Evolutionary conservation across 805 yeast species (phyloP).

Genomic region (Nakazawaea holstii): DNA sequence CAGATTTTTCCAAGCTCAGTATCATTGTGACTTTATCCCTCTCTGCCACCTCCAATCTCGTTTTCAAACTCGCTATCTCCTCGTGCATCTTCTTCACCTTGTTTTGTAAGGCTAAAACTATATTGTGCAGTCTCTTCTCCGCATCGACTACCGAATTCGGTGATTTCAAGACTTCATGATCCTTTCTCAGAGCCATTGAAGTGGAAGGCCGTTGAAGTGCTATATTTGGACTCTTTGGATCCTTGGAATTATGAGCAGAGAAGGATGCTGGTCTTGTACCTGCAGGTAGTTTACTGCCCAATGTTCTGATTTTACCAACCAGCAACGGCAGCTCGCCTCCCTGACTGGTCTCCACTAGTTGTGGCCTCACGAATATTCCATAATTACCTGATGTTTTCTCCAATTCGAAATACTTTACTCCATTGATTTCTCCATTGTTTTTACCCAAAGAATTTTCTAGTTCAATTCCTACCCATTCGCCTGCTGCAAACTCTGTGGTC

Average conservation of each 20-base stretch:
- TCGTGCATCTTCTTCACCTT: constrained; percentile 32
- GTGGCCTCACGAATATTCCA: constrained; percentile 48
- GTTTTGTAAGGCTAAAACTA: constrained; percentile 38
- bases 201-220: neutral
- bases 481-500: constrained; percentile 50
- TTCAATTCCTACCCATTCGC: constrained; percentile 51
- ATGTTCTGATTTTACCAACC: neutral
- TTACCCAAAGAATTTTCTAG: constrained; percentile 35
- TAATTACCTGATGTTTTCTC: constrained; percentile 21
- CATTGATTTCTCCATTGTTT: constrained; percentile 44
- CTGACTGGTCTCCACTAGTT: constrained; percentile 16
- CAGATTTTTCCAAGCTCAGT: constrained; percentile 12
- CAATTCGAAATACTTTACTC: constrained; percentile 37
- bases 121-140: constrained; percentile 17
- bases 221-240: neutral
- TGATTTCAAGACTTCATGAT: neutral
- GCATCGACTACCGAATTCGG: neutral
- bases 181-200: neutral
- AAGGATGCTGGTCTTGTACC: neutral
- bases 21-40: constrained; percentile 25
- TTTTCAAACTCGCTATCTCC: constrained; percentile 23
- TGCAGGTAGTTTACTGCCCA: neutral
- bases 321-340: neutral
- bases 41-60: constrained; percentile 20
- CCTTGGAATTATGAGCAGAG: neutral